Conservation (phyloP, 768 basidiomycete genomes). For the Leccinum aurantiacum region DNA sequence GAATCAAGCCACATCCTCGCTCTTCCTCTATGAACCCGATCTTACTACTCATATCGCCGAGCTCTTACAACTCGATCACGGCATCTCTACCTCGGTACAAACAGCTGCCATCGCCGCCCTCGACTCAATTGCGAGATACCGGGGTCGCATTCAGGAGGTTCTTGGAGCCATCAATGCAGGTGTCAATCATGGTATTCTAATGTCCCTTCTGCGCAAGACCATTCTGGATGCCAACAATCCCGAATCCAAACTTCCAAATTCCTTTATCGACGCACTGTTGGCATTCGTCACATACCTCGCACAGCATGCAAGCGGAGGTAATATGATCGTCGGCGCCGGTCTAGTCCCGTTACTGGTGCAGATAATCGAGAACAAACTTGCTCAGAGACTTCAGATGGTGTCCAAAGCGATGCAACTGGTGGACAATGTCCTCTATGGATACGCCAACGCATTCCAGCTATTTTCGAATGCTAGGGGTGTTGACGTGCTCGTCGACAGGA, state of each 20-base stretch:
- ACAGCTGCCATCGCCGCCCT: conserved; percentile 86
- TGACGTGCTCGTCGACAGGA: conserved; percentile 78
- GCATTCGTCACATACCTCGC: conserved; percentile 87
- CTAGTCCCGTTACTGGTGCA: conserved; percentile 87
- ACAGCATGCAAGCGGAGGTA: conserved; percentile 80
- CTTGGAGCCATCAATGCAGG: conserved; percentile 90
- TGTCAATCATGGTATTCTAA: conserved; percentile 92
- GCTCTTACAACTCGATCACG: conserved; percentile 77
- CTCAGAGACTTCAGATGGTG: conserved; percentile 69
- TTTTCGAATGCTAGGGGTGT: conserved; percentile 87
- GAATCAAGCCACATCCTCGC: conserved; percentile 68
- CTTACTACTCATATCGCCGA: conserved; percentile 87
- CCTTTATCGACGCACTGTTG: conserved; percentile 81
- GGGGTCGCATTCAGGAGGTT: conserved; percentile 81
- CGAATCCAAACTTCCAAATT: conserved; percentile 64
- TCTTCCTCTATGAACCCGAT: conserved; percentile 96
- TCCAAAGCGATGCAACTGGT: conserved; percentile 91
- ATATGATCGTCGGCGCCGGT: conserved; percentile 94
- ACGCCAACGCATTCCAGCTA: conserved; percentile 80
- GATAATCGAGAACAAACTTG: conserved; percentile 74
- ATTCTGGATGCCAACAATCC: conserved; percentile 69
- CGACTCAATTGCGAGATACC: conserved; percentile 86
- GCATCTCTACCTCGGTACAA: conserved; percentile 70
- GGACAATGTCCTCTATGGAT: conserved; percentile 90
- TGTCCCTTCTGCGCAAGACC: conserved; percentile 84